Conservation (phyloP, 78 protist species). For the Pelomyxa schiedti region DNA sequence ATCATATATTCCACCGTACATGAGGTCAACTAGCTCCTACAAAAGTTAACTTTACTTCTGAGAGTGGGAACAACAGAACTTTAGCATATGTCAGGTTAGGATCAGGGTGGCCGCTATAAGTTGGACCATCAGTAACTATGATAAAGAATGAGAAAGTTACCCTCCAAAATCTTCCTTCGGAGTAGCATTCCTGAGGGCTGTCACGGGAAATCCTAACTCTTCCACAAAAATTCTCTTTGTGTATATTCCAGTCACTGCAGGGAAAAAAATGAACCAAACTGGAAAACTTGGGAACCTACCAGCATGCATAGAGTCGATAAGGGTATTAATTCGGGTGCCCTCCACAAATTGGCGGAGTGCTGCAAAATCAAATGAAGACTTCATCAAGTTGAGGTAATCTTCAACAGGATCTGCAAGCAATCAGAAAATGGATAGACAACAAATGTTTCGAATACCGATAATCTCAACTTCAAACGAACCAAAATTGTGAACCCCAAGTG, state of each 20-base stretch:
- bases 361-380: conserved; percentile 74
- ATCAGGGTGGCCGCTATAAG: conserved; percentile 86
- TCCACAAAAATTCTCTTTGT: conserved; percentile 66
- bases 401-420: conserved; percentile 64
- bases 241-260: conserved; percentile 83
- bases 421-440: too few relatives aligned
- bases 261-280: not conserved
- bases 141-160: not conserved
- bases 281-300: not conserved
- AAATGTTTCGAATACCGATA: too few relatives aligned
- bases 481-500: not conserved
- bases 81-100: conserved; percentile 94
- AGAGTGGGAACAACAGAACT: too few relatives aligned
- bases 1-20: conserved; percentile 51
- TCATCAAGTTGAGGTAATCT: conserved; percentile 52
- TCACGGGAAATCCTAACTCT: conserved; percentile 66
- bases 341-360: conserved; percentile 30
- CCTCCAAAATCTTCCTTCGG: conserved; percentile 91
- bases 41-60: too few relatives aligned
- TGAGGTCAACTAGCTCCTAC: conserved; percentile 70
- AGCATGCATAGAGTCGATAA: conserved; percentile 83
- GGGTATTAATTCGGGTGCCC: conserved; percentile 43
- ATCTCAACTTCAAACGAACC: conserved; percentile 47
- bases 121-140: not conserved
- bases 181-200: conserved; percentile 25